Conservation (phyloP, 1,284 basidiomycete species). For the Volvariella surrecta region DNA sequence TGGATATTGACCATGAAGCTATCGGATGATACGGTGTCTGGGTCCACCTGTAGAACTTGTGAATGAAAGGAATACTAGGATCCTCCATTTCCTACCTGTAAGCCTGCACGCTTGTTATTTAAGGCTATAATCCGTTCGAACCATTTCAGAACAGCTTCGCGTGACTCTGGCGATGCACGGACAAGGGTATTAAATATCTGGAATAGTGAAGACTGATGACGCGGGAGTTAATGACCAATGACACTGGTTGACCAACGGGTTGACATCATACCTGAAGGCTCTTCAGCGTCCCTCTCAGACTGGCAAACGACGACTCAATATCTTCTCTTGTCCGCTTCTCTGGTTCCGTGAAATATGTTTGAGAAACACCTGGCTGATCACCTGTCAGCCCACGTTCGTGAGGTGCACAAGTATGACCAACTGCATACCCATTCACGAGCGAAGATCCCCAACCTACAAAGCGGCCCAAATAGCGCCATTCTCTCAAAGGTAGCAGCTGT, state of each 20-base stretch:
- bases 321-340: conserved; percentile 69
- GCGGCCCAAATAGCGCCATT: conserved; percentile 67
- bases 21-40: conserved; percentile 81
- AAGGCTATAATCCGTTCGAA: conserved; percentile 70
- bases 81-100: conserved; percentile 49
- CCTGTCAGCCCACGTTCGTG: conserved; percentile 3
- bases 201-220: conserved; percentile 66
- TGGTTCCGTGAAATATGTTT: conserved; percentile 79
- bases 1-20: conserved; percentile 93
- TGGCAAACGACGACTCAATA: conserved; percentile 78
- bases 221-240: neutral
- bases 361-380: conserved; percentile 66
- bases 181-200: conserved; percentile 86
- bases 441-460: conserved; percentile 79
- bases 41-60: conserved; percentile 54
- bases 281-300: conserved; percentile 74
- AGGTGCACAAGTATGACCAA: conserved; percentile 4
- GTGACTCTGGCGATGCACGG: conserved; percentile 69
- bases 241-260: too few relatives aligned
- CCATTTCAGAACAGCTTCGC: conserved; percentile 82
- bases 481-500: conserved; percentile 58
- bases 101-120: conserved; percentile 84
- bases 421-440: conserved; percentile 76
- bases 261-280: conserved; percentile 57
- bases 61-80: neutral